Conservation (phyloP, 441 rosid species). For the Adansonia madagascariensis region DNA sequence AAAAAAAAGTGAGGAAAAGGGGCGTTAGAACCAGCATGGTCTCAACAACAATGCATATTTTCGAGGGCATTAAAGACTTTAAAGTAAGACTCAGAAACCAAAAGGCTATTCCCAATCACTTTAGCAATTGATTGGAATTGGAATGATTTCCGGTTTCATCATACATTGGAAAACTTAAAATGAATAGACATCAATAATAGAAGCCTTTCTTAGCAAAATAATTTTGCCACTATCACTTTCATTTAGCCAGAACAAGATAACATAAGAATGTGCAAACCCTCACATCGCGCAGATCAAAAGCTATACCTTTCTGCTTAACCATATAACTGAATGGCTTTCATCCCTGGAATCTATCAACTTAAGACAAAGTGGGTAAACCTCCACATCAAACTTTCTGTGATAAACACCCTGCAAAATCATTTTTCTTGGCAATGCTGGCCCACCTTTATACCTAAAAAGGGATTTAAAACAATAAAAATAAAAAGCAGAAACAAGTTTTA, state of each 20-base stretch:
- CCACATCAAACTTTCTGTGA: constrained; percentile 61
- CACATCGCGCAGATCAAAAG: not conserved
- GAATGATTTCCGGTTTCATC: constrained; percentile 4
- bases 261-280: not conserved
- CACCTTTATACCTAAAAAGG: constrained; percentile 80
- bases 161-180: constrained; percentile 3
- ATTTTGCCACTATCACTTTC: not conserved
- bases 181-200: not conserved
- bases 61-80: not conserved
- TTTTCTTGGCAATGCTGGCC: constrained; percentile 83
- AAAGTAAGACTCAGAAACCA: constrained; percentile 17
- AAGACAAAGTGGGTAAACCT: constrained; percentile 81
- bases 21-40: constrained; percentile 22
- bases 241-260: not conserved
- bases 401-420: constrained; percentile 65
- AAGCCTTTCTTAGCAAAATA: constrained; percentile 4
- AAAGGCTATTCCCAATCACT: not conserved
- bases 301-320: constrained; percentile 82
- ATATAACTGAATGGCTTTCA: constrained; percentile 46
- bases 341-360: constrained; percentile 74
- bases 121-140: not conserved
- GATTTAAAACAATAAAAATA: constrained; percentile 10
- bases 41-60: constrained; percentile 17
- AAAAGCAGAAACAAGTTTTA: constrained; percentile 15
- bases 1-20: constrained; percentile 18